Conservation (phyloP, 169 alveolate genomes). For the Plasmodium malariae region DNA sequence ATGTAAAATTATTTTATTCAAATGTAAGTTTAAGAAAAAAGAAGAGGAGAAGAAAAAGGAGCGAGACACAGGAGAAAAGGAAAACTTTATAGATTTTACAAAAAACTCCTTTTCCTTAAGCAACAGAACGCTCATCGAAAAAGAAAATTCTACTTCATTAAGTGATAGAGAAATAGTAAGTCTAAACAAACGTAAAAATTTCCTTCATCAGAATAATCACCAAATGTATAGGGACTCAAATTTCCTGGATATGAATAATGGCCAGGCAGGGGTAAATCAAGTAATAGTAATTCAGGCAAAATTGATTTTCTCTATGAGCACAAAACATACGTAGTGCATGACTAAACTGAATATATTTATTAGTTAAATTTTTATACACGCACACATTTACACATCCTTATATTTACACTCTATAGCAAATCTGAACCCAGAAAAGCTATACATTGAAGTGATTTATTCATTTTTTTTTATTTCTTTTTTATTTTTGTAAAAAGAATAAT, state of each 20-base stretch:
- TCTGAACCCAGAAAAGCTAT: neutral
- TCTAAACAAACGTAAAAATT: neutral
- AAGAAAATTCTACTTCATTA: neutral
- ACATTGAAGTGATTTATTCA: neutral
- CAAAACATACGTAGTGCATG: no score
- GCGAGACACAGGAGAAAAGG: no score
- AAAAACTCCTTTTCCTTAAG: slow-evolving; percentile 5
- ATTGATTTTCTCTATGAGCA: neutral
- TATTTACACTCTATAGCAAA: neutral
- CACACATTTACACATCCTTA: neutral
- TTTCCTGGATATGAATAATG: neutral
- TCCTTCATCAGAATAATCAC: slow-evolving; percentile 29
- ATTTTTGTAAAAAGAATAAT: neutral
- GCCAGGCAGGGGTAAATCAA: neutral
- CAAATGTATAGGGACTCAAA: slow-evolving; percentile 38
- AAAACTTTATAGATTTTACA: neutral
- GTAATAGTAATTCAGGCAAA: neutral
- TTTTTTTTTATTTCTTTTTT: neutral
- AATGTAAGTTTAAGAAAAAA: slow-evolving; percentile 15
- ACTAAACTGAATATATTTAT: no score
- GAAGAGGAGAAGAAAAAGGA: slow-evolving; percentile 9
- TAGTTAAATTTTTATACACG: no score
- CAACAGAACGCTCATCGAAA: neutral
- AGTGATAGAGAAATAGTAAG: slow-evolving; percentile 18
- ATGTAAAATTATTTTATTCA: slow-evolving; percentile 13